Conservation (phyloP, 2,329 filamentous ascomycete species). For the Bisporella sp. region DNA sequence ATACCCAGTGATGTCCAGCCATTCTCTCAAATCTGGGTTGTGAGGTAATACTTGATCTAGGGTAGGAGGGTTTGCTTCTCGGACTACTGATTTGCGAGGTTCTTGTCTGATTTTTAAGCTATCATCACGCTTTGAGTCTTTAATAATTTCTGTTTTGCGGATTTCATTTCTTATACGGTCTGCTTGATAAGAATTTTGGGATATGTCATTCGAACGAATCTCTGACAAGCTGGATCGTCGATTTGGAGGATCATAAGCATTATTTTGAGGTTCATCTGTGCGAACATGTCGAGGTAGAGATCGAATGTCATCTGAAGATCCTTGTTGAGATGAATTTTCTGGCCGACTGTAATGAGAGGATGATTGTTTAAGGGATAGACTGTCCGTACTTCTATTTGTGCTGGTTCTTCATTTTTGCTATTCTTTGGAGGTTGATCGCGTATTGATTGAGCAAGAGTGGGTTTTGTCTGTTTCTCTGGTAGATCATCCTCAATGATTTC, state of each 20-base stretch:
- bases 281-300: too few relatives aligned
- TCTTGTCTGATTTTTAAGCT: not conserved
- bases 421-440: too few relatives aligned
- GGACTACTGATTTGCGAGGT: conserved; percentile 1
- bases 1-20: conserved; percentile 29
- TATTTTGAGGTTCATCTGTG: too few relatives aligned
- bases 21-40: conserved; percentile 28
- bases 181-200: not conserved
- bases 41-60: conserved; percentile 19
- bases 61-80: conserved; percentile 13
- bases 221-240: too few relatives aligned
- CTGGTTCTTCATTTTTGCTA: conserved; percentile 15
- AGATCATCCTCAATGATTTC: conserved; percentile 21
- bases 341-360: too few relatives aligned
- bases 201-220: too few relatives aligned
- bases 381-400: conserved; percentile 7
- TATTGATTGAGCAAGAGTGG: not conserved
- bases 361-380: too few relatives aligned
- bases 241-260: too few relatives aligned
- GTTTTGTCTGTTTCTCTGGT: not conserved
- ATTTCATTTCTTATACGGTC: conserved; percentile 11
- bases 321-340: too few relatives aligned
- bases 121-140: conserved; percentile 1
- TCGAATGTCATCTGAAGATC: too few relatives aligned
- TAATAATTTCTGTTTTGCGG: conserved; percentile 4